phyloP scores from a whole-genome alignment of 768 basidiomycete species.

The Suillus variegatus region DNA sequence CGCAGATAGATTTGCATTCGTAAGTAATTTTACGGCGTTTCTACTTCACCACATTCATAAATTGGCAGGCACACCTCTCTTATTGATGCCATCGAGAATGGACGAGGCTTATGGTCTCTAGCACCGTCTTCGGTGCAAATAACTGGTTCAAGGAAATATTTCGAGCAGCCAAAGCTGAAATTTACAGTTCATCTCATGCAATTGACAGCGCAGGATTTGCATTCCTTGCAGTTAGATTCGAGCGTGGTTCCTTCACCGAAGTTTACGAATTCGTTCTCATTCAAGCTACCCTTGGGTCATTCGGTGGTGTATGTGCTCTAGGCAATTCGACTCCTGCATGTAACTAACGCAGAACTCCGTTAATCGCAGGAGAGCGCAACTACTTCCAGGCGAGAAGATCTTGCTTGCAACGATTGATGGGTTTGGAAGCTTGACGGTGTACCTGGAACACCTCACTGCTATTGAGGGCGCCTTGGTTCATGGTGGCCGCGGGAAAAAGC shows the following conservation, averaged over 20 bases:
- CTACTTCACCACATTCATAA: neutral
- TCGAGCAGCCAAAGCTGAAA: slow-evolving; percentile 17
- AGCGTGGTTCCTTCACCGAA: slow-evolving; percentile 23
- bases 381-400: slow-evolving; percentile 42
- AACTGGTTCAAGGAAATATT: slow-evolving; percentile 19
- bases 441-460: slow-evolving; percentile 33
- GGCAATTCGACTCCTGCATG: neutral
- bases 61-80: slow-evolving; percentile 10
- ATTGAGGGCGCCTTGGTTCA: slow-evolving; percentile 35
- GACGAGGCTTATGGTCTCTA: neutral
- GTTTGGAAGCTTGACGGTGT: slow-evolving; percentile 37
- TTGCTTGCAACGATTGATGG: slow-evolving; percentile 43
- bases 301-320: slow-evolving; percentile 13
- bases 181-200: slow-evolving; percentile 30
- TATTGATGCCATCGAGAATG: slow-evolving; percentile 6
- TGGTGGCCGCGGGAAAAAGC: slow-evolving; percentile 24
- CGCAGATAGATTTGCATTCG: slow-evolving; percentile 8
- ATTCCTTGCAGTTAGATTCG: slow-evolving; percentile 27
- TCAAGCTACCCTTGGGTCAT: slow-evolving; percentile 21
- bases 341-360: neutral
- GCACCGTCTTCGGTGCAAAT: slow-evolving; percentile 5
- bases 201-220: slow-evolving; percentile 29
- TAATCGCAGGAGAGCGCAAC: slow-evolving; percentile 34
- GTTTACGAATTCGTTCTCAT: slow-evolving; percentile 18
- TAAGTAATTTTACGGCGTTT: neutral